Conservation (phyloP, 805 yeast species). For the Metschnikowia arizonensis region DNA sequence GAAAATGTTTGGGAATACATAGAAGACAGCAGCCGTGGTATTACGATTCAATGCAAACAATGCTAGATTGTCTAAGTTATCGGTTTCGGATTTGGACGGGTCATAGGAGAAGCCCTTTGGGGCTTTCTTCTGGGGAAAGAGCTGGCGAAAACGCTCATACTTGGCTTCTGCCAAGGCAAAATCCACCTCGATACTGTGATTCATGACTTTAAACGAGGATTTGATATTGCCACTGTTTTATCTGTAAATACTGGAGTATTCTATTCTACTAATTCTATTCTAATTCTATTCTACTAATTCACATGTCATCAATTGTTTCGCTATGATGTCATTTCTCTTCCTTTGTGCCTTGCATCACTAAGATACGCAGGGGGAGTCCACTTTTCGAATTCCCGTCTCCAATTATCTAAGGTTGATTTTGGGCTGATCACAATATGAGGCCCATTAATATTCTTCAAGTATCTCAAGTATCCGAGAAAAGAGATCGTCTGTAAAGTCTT, state of each 20-base stretch:
- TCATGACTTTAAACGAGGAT: slow-evolving; percentile 7
- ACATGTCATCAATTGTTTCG: slow-evolving; percentile 47
- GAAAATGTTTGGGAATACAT: slow-evolving; percentile 49
- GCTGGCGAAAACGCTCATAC: slow-evolving; percentile 8
- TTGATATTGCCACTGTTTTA: background rate
- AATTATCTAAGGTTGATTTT: slow-evolving; percentile 74
- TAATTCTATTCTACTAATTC: too few species aligned
- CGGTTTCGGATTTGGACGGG: slow-evolving; percentile 19
- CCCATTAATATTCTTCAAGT: slow-evolving; percentile 54
- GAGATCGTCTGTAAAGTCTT: slow-evolving; percentile 79
- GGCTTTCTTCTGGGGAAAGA: slow-evolving; percentile 11
- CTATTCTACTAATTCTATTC: too few species aligned
- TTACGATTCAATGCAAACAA: slow-evolving; percentile 44
- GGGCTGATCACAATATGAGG: slow-evolving; percentile 78
- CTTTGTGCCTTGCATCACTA: slow-evolving; percentile 72
- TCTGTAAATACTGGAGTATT: background rate
- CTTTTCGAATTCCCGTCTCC: slow-evolving; percentile 70
- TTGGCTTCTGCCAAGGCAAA: slow-evolving; percentile 14
- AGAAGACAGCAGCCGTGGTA: slow-evolving; percentile 45
- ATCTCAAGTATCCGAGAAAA: slow-evolving; percentile 67
- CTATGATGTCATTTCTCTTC: slow-evolving; percentile 57
- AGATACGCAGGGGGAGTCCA: slow-evolving; percentile 75
- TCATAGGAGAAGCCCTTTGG: slow-evolving; percentile 23
- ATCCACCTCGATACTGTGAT: slow-evolving; percentile 15
- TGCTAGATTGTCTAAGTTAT: slow-evolving; percentile 49